Evolutionary conservation across 2,329 filamentous ascomycete genomes (phyloP), one percentile per base, ranked within the genome.

Genomic region (Thermoascus crustaceus): DNA sequence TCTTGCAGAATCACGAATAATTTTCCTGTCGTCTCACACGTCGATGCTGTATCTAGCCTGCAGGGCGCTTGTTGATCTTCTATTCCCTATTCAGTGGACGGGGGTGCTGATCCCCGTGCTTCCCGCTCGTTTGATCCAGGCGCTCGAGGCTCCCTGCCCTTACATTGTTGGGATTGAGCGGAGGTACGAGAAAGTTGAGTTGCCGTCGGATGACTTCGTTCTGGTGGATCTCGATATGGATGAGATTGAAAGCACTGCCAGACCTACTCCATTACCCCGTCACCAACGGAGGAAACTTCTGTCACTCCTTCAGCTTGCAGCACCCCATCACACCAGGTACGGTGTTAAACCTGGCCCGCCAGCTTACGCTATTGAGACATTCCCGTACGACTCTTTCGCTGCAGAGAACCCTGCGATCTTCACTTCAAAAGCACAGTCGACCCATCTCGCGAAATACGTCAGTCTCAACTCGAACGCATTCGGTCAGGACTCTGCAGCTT

Each of bases 101-200:
- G 93, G 88, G 49, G 86, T 96, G 32, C 87, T 94, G 55, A 95
- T 96, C 44, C 89, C 89, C 2, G 74, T 96, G 21, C 72, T 98
- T 6, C 89, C 89, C 4, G 85, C 86, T 6, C 78, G 89, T 22
- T 69, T 98, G 14, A 72, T 98, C 7, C 88, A 91, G 35, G 89
- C 87, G 2, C 73, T 98, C 11, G 91, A 96, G 50, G 89, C 89
- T 1, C 89, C 89, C 2, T 96, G 91, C 50, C 91, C 91, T 0
- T 98, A 96, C 52, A 94, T 98, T 46, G 86, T 96, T 27, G 91
- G 91, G 32, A 85, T 98, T 39, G 91, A 98, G 64, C 77, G 88
- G 46, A 78, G 88, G 38, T 96, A 96, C 55, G 60, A 64, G 35
- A 64, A 64, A 38, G 52, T 64, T 18, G 62, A 65, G 36, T 73